Conservation (phyloP, 2,329 filamentous ascomycete genomes). For the Verticillium isaacii region DNA sequence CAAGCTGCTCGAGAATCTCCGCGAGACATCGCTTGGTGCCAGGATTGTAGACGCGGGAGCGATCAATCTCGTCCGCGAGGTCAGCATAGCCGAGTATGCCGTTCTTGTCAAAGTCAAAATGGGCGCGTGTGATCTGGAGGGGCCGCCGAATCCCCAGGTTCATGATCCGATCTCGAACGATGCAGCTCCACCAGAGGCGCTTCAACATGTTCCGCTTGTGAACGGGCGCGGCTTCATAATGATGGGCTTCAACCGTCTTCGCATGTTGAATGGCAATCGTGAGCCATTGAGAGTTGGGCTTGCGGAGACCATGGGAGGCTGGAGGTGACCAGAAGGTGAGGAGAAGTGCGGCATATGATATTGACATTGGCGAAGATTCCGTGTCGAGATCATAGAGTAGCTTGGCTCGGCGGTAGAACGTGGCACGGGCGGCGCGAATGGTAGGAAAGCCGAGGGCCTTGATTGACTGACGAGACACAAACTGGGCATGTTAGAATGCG, state of each 20-base stretch:
- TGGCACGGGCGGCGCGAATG: slow-evolving; percentile 36
- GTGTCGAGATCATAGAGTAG: slow-evolving; percentile 39
- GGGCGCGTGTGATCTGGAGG: slow-evolving; percentile 41
- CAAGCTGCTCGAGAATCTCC: slow-evolving; percentile 38
- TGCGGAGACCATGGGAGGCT: slow-evolving; percentile 21
- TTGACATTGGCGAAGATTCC: slow-evolving; percentile 33
- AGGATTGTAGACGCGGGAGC: slow-evolving; percentile 38
- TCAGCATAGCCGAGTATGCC: slow-evolving; percentile 34
- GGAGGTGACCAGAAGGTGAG: slow-evolving; percentile 36
- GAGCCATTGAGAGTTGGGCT: slow-evolving; percentile 44
- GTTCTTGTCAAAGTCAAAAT: slow-evolving; percentile 37
- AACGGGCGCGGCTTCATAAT: slow-evolving; percentile 29
- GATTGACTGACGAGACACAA: slow-evolving; percentile 32
- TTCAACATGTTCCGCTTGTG: slow-evolving; percentile 38
- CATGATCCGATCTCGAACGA: slow-evolving; percentile 46
- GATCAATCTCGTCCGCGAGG: slow-evolving; percentile 38
- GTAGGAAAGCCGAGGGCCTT: slow-evolving; percentile 35
- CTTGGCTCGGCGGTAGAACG: slow-evolving; percentile 33
- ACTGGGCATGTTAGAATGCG: slow-evolving; percentile 18
- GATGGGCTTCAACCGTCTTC: slow-evolving; percentile 37
- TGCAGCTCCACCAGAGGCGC: slow-evolving; percentile 50
- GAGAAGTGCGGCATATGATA: slow-evolving; percentile 36
- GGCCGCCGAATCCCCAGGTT: slow-evolving; percentile 43
- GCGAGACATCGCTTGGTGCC: slow-evolving; percentile 39
- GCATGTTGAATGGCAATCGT: slow-evolving; percentile 45